Evolutionary conservation across 2,329 filamentous ascomycete species (phyloP).

Genomic region (Claviceps quebecensis): DNA sequence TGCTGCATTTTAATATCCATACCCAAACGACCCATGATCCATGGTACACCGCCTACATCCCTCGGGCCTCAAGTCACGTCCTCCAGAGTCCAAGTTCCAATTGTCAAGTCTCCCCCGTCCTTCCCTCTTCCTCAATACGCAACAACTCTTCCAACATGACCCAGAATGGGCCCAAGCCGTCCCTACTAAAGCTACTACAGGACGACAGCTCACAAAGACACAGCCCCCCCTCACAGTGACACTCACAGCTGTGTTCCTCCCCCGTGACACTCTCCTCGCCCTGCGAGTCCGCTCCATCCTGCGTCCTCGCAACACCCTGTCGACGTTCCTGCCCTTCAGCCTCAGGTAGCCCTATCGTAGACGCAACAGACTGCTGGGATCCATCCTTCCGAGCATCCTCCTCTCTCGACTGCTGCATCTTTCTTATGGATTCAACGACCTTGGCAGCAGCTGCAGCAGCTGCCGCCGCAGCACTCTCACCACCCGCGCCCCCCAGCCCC

Average conservation of each 20-base stretch:
- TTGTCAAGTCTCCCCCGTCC: neutral
- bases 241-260: neutral
- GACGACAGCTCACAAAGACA: too few species aligned
- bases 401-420: neutral
- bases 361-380: too few species aligned
- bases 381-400: neutral
- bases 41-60: too few species aligned
- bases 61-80: too few species aligned
- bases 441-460: neutral
- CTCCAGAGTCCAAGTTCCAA: too few species aligned
- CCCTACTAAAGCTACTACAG: constrained; percentile 6
- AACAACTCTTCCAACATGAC: constrained; percentile 18
- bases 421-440: neutral
- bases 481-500: neutral
- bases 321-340: neutral
- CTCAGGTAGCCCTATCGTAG: neutral
- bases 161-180: constrained; percentile 17
- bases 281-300: constrained; percentile 1
- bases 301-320: neutral
- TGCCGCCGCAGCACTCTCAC: neutral
- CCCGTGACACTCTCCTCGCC: neutral
- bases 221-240: too few species aligned
- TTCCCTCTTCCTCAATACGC: constrained; percentile 9
- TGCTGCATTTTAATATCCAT: too few species aligned
- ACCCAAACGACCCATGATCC: too few species aligned